These are phyloP conservation scores for Naganishia antarctica DNA, from an alignment of 768 basidiomycete genomes.

Conservation along the genomic window DNA sequence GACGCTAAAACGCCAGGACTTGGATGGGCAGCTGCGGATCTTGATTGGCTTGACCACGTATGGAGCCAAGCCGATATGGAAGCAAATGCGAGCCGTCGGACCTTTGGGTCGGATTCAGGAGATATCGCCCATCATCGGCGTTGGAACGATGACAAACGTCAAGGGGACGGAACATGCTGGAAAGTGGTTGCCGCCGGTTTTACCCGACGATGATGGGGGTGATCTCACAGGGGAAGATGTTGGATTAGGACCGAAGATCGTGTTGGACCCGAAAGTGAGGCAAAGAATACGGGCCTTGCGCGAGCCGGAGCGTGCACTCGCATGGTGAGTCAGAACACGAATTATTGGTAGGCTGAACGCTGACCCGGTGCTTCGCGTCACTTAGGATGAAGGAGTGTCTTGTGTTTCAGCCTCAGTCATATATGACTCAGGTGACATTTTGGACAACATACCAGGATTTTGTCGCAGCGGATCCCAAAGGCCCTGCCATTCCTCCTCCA, in stretches of 20 bases:
- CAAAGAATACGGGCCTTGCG: conserved; percentile 33
- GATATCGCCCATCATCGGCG: conserved; percentile 15
- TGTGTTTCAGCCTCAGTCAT: conserved; percentile 65
- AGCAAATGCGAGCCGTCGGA: conserved; percentile 16
- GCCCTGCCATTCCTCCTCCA: conserved; percentile 46
- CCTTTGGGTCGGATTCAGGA: conserved; percentile 12
- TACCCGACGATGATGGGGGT: conserved; percentile 26
- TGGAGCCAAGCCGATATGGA: conserved; percentile 5
- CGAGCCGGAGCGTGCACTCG: conserved; percentile 40
- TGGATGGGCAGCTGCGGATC: conserved; percentile 11
- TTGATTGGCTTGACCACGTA: conserved; percentile 19
- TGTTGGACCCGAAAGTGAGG: conserved; percentile 32
- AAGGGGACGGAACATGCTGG: conserved; percentile 15
- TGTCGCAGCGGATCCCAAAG: conserved; percentile 57
- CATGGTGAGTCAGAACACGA: conserved; percentile 47
- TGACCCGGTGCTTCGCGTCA: too few relatives aligned
- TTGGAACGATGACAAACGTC: conserved; percentile 17
- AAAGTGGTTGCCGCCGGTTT: conserved; percentile 12
- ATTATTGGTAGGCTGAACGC: background rate
- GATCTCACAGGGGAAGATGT: conserved; percentile 19
- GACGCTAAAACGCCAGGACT: conserved; percentile 65
- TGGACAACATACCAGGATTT: conserved; percentile 89
- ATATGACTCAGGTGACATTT: conserved; percentile 88
- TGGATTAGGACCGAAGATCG: conserved; percentile 32
- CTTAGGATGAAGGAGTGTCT: conserved; percentile 89